A percentile compares a stretch with the other conserved stretches of the same genome.
These are phyloP conservation scores for Backusella westeae DNA, from an alignment of 192 early-diverging fungal species.

Conservation along the genomic window DNA sequence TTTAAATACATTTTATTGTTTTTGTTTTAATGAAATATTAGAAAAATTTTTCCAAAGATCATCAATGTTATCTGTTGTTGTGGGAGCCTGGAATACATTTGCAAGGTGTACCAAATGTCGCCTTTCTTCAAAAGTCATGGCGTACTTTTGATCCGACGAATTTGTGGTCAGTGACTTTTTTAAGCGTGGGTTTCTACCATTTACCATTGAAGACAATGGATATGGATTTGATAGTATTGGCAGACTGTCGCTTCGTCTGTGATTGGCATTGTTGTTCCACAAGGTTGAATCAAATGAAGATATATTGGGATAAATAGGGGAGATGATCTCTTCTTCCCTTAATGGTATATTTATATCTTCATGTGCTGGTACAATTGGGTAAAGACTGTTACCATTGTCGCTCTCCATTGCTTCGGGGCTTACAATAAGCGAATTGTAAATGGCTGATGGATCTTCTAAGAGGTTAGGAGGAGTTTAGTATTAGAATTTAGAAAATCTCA, in stretches of 20 bases:
- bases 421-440: slow-evolving; percentile 3
- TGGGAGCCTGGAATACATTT: slow-evolving; percentile 20
- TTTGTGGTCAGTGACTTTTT: background rate
- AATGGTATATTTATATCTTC: slow-evolving; percentile 1
- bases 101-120: slow-evolving; percentile 15
- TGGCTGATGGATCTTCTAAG: background rate
- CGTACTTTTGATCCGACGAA: background rate
- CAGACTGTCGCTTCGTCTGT: background rate
- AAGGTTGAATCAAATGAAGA: background rate
- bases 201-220: background rate
- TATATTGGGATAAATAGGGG: slow-evolving; percentile 1
- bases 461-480: background rate
- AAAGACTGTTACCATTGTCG: background rate
- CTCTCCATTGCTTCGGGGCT: background rate
- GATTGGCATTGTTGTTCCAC: background rate
- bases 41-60: background rate
- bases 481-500: background rate
- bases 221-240: background rate
- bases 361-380: background rate
- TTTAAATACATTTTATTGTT: background rate
- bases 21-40: background rate
- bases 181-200: background rate
- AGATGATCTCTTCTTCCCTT: background rate
- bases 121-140: slow-evolving; percentile 3
- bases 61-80: background rate